phyloP scores from a whole-genome alignment of 2,329 filamentous ascomycete genomes.

The Xylariomycetidae sp. region DNA sequence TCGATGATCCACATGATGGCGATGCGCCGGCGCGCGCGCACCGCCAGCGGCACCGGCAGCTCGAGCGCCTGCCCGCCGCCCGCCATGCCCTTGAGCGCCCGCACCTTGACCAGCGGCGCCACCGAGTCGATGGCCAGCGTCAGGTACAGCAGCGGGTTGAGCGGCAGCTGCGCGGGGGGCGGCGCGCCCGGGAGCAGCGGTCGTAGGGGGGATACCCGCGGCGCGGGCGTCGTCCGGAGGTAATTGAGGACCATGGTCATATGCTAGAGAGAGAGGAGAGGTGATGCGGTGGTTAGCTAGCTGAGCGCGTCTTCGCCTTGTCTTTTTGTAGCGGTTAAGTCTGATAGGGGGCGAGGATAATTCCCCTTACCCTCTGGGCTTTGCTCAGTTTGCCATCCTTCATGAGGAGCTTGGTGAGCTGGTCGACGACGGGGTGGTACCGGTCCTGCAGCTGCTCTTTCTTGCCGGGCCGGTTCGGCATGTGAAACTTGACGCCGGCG shows the following conservation, averaged over 20 bases:
- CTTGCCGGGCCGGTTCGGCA: conserved; percentile 56
- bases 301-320: no score
- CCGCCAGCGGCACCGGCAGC: conserved; percentile 70
- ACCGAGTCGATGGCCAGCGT: conserved; percentile 89
- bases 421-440: conserved; percentile 79
- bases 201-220: conserved; percentile 65
- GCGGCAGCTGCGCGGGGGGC: conserved; percentile 72
- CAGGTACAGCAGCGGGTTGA: conserved; percentile 87
- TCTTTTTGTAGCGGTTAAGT: no score
- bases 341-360: neutral
- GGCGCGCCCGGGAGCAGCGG: conserved; percentile 74
- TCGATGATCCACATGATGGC: conserved; percentile 90
- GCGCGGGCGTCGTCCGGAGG: conserved; percentile 79
- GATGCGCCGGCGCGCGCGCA: conserved; percentile 69
- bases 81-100: conserved; percentile 68
- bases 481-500: conserved; percentile 70
- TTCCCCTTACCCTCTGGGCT: conserved; percentile 72
- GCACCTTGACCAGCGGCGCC: conserved; percentile 79
- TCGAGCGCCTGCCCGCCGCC: conserved; percentile 84
- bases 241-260: conserved; percentile 78
- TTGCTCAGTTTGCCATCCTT: conserved; percentile 80
- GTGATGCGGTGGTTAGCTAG: no score
- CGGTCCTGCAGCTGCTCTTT: conserved; percentile 66
- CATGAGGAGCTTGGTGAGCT: conserved; percentile 91
- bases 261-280: no score